Evolutionary conservation across 352 stramenopile species (phyloP).

Genomic region (Phytophthora palmivora): DNA sequence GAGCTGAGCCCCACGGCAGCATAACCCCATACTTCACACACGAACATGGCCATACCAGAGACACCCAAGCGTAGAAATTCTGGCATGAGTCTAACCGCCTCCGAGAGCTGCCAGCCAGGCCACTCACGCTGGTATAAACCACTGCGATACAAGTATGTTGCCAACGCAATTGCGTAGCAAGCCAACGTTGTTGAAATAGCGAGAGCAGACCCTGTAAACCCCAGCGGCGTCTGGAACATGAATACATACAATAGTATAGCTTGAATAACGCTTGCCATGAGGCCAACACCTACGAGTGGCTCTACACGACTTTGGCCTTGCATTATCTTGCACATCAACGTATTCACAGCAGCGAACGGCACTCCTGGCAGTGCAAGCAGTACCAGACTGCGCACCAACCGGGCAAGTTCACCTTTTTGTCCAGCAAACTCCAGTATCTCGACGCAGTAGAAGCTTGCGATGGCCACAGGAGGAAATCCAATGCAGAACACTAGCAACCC

Average conservation of each 20-base stretch:
- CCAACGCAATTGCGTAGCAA: constrained; percentile 71
- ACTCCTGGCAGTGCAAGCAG: constrained; percentile 78
- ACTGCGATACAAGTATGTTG: constrained; percentile 70
- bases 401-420: constrained; percentile 71
- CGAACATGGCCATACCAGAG: constrained; percentile 84
- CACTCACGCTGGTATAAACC: constrained; percentile 76
- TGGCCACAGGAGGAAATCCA: constrained; percentile 63
- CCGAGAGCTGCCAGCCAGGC: constrained; percentile 73
- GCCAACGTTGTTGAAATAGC: constrained; percentile 62
- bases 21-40: constrained; percentile 90
- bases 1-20: constrained; percentile 76
- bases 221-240: constrained; percentile 82
- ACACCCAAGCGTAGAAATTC: constrained; percentile 84
- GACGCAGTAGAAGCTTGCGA: constrained; percentile 81
- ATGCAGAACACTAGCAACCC: constrained; percentile 73
- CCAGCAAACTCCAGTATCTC: constrained; percentile 77
- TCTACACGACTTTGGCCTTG: constrained; percentile 88
- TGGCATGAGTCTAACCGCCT: constrained; percentile 67
- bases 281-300: constrained; percentile 81
- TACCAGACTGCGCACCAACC: constrained; percentile 71
- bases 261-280: constrained; percentile 86
- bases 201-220: constrained; percentile 80
- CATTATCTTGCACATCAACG: constrained; percentile 83
- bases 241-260: constrained; percentile 83
- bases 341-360: constrained; percentile 75